Percentiles rank a stretch among this genome's conserved stretches.
Evolutionary conservation across 2,329 filamentous ascomycete genomes (phyloP).

Genomic region (Escovopsis sp.): DNA sequence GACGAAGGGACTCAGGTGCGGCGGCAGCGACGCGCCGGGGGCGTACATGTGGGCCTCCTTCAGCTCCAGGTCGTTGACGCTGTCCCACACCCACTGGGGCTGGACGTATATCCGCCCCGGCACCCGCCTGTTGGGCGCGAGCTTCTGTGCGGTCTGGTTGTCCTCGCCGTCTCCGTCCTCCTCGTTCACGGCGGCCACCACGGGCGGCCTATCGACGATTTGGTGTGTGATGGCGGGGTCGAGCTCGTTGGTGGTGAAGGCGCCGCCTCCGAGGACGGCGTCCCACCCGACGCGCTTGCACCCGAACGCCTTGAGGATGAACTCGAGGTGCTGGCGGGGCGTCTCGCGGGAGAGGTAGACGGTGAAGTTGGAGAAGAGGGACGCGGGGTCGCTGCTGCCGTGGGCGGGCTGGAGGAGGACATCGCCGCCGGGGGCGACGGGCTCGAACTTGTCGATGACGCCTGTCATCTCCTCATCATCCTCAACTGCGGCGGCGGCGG

Average conservation of each 20-base stretch:
- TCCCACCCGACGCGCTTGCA: slow-evolving; percentile 97
- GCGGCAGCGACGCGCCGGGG: slow-evolving; percentile 77
- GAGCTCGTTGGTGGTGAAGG: slow-evolving; percentile 78
- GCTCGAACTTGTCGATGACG: slow-evolving; percentile 83
- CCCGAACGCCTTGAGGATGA: slow-evolving; percentile 83
- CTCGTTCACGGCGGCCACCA: slow-evolving; percentile 43
- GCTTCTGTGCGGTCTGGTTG: slow-evolving; percentile 46
- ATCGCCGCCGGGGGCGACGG: slow-evolving; percentile 71
- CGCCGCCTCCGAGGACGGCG: slow-evolving; percentile 72
- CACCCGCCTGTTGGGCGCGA: slow-evolving; percentile 53
- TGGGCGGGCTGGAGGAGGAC: slow-evolving; percentile 64
- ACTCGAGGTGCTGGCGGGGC: slow-evolving; percentile 78
- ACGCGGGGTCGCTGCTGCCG: slow-evolving; percentile 50
- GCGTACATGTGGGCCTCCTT: slow-evolving; percentile 78
- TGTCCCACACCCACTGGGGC: slow-evolving; percentile 98
- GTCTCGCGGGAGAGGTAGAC: slow-evolving; percentile 92
- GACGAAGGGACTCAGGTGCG: slow-evolving; percentile 92
- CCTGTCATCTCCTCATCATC: slow-evolving; percentile 39
- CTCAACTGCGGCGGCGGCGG: slow-evolving; percentile 25
- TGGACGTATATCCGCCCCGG: slow-evolving; percentile 90
- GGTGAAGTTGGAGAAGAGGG: slow-evolving; percentile 78
- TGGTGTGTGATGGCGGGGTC: slow-evolving; percentile 91
- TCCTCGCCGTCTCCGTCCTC: slow-evolving; percentile 38
- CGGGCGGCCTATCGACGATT: slow-evolving; percentile 76
- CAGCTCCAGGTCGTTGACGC: slow-evolving; percentile 80